Evolutionary conservation across 108 stramenopile genomes (phyloP).

Genomic region (Conticribra guillardii): DNA sequence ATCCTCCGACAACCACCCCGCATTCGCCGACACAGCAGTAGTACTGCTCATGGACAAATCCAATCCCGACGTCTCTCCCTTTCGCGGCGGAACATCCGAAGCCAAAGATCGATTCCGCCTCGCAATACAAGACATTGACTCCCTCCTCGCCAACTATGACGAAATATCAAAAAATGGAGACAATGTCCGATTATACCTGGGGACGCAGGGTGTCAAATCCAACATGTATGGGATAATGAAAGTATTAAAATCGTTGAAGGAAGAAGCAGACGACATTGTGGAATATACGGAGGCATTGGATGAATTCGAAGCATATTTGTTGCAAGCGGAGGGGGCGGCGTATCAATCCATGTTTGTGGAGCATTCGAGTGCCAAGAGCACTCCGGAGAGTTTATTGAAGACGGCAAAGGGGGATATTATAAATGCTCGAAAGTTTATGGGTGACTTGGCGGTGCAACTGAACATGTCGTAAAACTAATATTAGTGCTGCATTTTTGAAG

Average conservation of each 20-base stretch:
- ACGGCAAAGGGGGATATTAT: slow-evolving; percentile 58
- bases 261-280: not conserved
- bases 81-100: slow-evolving; percentile 10
- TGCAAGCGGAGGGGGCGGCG: slow-evolving; percentile 63
- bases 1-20: not conserved
- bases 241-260: slow-evolving; percentile 11
- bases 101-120: slow-evolving; percentile 54
- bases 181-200: slow-evolving; percentile 60
- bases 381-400: slow-evolving; percentile 53
- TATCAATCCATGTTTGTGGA: slow-evolving; percentile 71
- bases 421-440: slow-evolving; percentile 56
- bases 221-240: slow-evolving; percentile 66
- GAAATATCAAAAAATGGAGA: slow-evolving; percentile 56
- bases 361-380: slow-evolving; percentile 58
- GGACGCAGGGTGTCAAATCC: slow-evolving; percentile 60
- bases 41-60: slow-evolving; percentile 17
- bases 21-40: not conserved
- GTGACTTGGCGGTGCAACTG: slow-evolving; percentile 51
- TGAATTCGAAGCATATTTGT: slow-evolving; percentile 63
- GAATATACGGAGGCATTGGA: slow-evolving; percentile 57
- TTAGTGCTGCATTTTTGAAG: no score
- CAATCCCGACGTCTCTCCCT: slow-evolving; percentile 20
- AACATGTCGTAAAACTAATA: no score
- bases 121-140: slow-evolving; percentile 54
- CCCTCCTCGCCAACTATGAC: slow-evolving; percentile 59